Evolutionary conservation across 441 rosid species (phyloP).

Genomic region (Gossypium schwendimanii): DNA sequence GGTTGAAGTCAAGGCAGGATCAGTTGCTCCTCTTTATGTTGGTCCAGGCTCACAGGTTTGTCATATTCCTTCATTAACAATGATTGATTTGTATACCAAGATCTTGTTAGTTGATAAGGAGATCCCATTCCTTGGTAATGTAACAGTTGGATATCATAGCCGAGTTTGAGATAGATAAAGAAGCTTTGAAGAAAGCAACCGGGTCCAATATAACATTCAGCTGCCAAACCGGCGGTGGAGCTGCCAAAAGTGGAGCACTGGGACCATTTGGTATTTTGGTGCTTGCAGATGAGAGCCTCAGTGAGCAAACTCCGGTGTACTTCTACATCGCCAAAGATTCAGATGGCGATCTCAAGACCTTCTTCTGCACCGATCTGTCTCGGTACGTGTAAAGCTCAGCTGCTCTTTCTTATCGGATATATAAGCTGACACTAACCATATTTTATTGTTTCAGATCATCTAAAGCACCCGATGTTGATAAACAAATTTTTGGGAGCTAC

Average conservation of each 20-base stretch:
- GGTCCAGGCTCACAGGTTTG: slow-evolving; percentile 67
- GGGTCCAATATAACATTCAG: slow-evolving; percentile 34
- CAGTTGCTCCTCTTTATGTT: slow-evolving; percentile 49
- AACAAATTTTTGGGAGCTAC: slow-evolving; percentile 50
- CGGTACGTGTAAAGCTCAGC: slow-evolving; percentile 34
- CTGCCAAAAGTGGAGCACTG: slow-evolving; percentile 49
- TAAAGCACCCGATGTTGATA: slow-evolving; percentile 59
- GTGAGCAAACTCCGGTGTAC: slow-evolving; percentile 75
- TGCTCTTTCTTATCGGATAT: neutral
- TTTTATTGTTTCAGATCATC: slow-evolving; percentile 48
- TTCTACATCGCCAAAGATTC: slow-evolving; percentile 56
- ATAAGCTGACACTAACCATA: neutral
- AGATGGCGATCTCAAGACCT: slow-evolving; percentile 43
- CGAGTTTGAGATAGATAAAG: slow-evolving; percentile 54
- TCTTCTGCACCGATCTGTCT: slow-evolving; percentile 63
- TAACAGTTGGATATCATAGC: slow-evolving; percentile 59
- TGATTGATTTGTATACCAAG: neutral
- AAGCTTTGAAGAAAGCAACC: slow-evolving; percentile 24
- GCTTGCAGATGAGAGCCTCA: slow-evolving; percentile 47
- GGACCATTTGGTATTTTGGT: slow-evolving; percentile 88
- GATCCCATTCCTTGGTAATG: neutral
- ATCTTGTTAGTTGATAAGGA: neutral
- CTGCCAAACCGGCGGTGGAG: slow-evolving; percentile 48
- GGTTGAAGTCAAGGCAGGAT: slow-evolving; percentile 46
- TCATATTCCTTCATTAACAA: neutral